Evolutionary conservation across 495 filamentous ascomycete genomes (phyloP).

Genomic region (Penicillium steckii): DNA sequence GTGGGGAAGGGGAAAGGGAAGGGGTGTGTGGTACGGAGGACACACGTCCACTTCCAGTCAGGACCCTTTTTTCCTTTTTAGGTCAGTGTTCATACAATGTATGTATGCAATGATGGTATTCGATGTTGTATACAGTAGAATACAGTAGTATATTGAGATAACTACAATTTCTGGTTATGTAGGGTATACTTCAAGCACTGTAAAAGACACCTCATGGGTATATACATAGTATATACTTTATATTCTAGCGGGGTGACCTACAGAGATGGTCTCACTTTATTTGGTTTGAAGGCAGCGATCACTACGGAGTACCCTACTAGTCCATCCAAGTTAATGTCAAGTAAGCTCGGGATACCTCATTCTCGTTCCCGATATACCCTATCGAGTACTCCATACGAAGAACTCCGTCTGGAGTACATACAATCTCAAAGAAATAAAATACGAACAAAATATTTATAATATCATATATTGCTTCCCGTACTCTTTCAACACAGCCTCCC

Average conservation of each 20-base stretch:
- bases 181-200: not conserved
- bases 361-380: conserved; percentile 1
- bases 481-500: conserved; percentile 28
- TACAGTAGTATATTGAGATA: no score
- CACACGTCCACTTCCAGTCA: no score
- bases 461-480: not conserved
- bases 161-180: not conserved
- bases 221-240: not conserved
- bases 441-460: not conserved
- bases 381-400: no score
- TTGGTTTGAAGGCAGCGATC: not conserved
- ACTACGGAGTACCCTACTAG: no score
- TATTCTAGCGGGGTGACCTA: not conserved
- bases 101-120: not conserved
- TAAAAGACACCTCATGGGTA: no score
- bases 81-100: no score
- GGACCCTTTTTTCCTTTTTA: conserved; percentile 8
- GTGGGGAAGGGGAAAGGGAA: conserved; percentile 11
- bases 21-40: conserved; percentile 1
- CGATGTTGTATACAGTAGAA: not conserved
- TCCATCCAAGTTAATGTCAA: not conserved
- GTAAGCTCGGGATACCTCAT: not conserved
- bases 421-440: no score
- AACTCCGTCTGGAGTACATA: no score
- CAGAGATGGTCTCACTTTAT: not conserved